A percentile compares a stretch with the other conserved stretches of the same genome.
Conservation (phyloP, 73 alveolate genomes). For the Paramecium tetraurelia region DNA sequence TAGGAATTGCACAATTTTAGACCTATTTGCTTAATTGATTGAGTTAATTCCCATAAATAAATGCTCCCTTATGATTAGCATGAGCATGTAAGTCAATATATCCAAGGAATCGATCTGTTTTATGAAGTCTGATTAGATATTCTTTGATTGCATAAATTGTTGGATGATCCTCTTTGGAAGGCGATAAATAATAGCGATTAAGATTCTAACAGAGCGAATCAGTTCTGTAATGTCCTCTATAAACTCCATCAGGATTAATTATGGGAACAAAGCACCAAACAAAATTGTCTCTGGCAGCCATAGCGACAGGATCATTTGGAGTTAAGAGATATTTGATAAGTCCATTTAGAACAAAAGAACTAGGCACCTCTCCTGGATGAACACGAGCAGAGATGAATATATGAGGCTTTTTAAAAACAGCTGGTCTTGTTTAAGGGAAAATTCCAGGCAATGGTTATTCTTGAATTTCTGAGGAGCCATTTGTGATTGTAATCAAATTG, state of each 20-base stretch:
- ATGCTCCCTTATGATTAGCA: slow-evolving; percentile 93
- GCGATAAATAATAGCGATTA: slow-evolving; percentile 91
- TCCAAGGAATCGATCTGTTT: slow-evolving; percentile 73
- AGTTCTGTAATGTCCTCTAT: slow-evolving; percentile 94
- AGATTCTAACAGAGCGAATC: slow-evolving; percentile 92
- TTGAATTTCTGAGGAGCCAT: neutral
- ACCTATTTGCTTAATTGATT: neutral
- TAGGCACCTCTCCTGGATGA: slow-evolving; percentile 99
- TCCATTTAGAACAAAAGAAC: slow-evolving; percentile 90
- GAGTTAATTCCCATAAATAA: slow-evolving; percentile 85
- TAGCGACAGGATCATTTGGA: slow-evolving; percentile 63
- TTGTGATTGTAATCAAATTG: slow-evolving; percentile 71
- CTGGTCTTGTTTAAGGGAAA: slow-evolving; percentile 4
- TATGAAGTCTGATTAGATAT: slow-evolving; percentile 69
- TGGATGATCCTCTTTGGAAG: slow-evolving; percentile 82
- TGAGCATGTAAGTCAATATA: slow-evolving; percentile 98
- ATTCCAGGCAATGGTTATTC: neutral
- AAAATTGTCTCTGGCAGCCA: slow-evolving; percentile 79
- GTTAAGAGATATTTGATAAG: slow-evolving; percentile 78
- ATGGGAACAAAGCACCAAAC: slow-evolving; percentile 94
- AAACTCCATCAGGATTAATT: slow-evolving; percentile 98
- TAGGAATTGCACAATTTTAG: slow-evolving; percentile 72
- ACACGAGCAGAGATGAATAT: slow-evolving; percentile 95
- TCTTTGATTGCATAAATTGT: slow-evolving; percentile 89
- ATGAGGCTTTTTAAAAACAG: slow-evolving; percentile 72